Percentiles rank a stretch among this genome's conserved stretches.
Conservation (phyloP, 2,329 filamentous ascomycete species). For the Pestalotiopsis sp. region DNA sequence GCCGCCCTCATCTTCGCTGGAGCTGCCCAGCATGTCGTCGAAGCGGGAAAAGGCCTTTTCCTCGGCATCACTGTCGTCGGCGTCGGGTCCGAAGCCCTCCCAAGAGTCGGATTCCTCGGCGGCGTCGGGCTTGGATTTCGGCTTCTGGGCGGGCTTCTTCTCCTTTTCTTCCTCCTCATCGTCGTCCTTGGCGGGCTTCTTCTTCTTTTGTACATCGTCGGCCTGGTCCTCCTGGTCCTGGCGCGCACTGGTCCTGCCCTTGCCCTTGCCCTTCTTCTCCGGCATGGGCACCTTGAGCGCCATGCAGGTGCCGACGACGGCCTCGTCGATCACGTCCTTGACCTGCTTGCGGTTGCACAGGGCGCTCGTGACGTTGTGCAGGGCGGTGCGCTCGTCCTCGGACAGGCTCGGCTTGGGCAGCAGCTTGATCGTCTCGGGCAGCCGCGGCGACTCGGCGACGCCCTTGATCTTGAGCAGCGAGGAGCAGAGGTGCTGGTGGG, state of each 20-base stretch:
- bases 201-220: slow-evolving; percentile 28
- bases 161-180: slow-evolving; percentile 21
- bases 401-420: slow-evolving; percentile 51
- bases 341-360: slow-evolving; percentile 55
- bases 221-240: slow-evolving; percentile 23
- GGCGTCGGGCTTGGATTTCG: slow-evolving; percentile 6
- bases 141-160: slow-evolving; percentile 20
- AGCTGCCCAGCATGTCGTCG: slow-evolving; percentile 45
- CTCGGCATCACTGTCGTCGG: slow-evolving; percentile 15
- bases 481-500: slow-evolving; percentile 55
- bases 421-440: slow-evolving; percentile 49
- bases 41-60: slow-evolving; percentile 43
- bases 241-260: slow-evolving; percentile 25
- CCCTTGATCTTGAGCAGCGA: slow-evolving; percentile 55
- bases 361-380: slow-evolving; percentile 61
- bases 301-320: slow-evolving; percentile 48
- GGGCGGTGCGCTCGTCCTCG: slow-evolving; percentile 49
- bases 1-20: slow-evolving; percentile 37
- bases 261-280: slow-evolving; percentile 38
- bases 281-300: slow-evolving; percentile 49
- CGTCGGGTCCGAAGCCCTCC: slow-evolving; percentile 13
- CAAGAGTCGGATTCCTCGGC: slow-evolving; percentile 25
- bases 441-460: slow-evolving; percentile 49
- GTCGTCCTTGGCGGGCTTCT: slow-evolving; percentile 17
- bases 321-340: slow-evolving; percentile 48